Base-by-base conservation (phyloP, 2,329 filamentous ascomycete species). In the Neospermospora avenae region DNA sequence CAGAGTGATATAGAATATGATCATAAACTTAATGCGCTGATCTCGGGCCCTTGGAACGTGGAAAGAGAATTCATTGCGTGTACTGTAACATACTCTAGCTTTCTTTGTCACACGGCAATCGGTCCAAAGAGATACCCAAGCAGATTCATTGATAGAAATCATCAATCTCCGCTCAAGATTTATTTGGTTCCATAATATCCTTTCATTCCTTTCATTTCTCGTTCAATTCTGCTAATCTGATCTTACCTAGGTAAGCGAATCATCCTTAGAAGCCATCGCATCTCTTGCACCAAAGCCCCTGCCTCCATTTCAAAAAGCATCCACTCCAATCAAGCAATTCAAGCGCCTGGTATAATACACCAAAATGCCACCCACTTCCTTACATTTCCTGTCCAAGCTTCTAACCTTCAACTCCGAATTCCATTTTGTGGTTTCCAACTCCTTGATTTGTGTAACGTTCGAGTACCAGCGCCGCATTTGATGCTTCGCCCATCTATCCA, bases 1-100 rank as follows among this genome's bases (percentile, higher is more conserved):
- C 70, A 3, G 69, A 71, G 57, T 72, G 63, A 64, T 57, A 22
- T 45, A 55, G 35, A 51, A 46, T 35, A 46, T 18, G 34, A 7
- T n/a, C 22, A 51, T 37, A 18, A 37, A 14, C 11, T 49, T 22
- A 24, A 37, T 18, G 48, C 48, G 48, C 13, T 51, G 48, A n/a
- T 51, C 18, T 22, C 35, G 1, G 20, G 18, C 11, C 5, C 35
- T 3, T 20, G 3, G n/a, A n/a, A 37, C 2, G 6, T 39, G 37
- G 18, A 39, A 39, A 39, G 7, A 1, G 14, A 39, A 5, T 13
- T 5, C 37, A 39, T 39, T 14, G 10, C 5, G 11, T n/a, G 39
- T 16, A 41, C 14, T 7, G 6, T 41, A 16, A 14, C 35, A 39
- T n/a, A 13, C 35, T 10, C 28, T 10, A 10, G 28, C 28, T 31